Percentiles rank a stretch among this genome's conserved stretches.
Conservation (phyloP, 2,329 filamentous ascomycete genomes). For the Venturiaceae sp. region DNA sequence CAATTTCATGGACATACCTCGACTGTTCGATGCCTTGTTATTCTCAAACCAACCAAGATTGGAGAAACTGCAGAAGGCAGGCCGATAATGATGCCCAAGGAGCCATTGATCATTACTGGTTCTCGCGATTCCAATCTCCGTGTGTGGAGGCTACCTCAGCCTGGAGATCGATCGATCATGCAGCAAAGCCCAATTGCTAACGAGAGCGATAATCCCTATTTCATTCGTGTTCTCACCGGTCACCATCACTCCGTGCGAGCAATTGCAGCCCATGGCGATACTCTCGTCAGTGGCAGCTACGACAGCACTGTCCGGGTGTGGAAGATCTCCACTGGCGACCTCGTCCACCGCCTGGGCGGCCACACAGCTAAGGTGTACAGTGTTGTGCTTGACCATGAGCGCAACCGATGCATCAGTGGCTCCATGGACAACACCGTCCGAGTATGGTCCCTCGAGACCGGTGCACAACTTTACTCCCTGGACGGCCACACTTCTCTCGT, state of each 20-base stretch:
- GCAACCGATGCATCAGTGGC: conserved; percentile 92
- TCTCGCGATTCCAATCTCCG: conserved; percentile 89
- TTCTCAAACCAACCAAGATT: conserved; percentile 76
- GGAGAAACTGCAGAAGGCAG: conserved; percentile 62
- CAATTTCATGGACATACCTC: conserved; percentile 97
- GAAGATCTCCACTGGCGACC: conserved; percentile 93
- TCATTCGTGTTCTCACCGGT: conserved; percentile 75
- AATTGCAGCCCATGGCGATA: conserved; percentile 90
- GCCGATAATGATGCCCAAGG: conserved; percentile 80
- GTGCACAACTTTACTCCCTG: conserved; percentile 74
- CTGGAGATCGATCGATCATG: conserved; percentile 66
- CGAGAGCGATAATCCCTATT: conserved; percentile 80
- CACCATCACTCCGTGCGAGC: conserved; percentile 92
- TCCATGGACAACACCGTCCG: conserved; percentile 98
- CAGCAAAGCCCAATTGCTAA: conserved; percentile 65
- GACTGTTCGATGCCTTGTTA: conserved; percentile 90
- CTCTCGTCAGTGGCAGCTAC: conserved; percentile 94
- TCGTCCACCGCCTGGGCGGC: conserved; percentile 71
- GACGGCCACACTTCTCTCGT: conserved; percentile 91
- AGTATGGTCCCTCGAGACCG: conserved; percentile 89
- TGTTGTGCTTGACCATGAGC: conserved; percentile 83
- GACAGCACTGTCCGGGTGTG: conserved; percentile 92
- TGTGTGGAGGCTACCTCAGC: conserved; percentile 86
- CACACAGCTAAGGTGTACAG: conserved; percentile 95
- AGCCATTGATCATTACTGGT: conserved; percentile 93